Conservation (phyloP, 306 rosid species). For the Spatholobus suberectus region DNA sequence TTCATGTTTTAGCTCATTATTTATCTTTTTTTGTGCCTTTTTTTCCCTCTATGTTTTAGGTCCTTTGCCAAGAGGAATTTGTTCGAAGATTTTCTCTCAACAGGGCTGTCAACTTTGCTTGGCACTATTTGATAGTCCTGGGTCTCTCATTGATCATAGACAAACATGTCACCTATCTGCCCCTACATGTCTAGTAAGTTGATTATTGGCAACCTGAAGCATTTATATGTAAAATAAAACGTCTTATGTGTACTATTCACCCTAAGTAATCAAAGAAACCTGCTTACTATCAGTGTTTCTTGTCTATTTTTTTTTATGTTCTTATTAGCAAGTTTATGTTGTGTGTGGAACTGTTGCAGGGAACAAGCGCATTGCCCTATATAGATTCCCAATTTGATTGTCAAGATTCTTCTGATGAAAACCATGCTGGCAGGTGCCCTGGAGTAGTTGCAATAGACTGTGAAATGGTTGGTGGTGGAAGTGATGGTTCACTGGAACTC, state of each 20-base stretch:
- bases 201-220: conserved; percentile 15
- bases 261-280: conserved; percentile 21
- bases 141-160: conserved; percentile 62
- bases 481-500: conserved; percentile 81
- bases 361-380: conserved; percentile 41
- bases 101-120: conserved; percentile 77
- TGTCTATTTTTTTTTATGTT: conserved; percentile 24
- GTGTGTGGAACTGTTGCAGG: conserved; percentile 59
- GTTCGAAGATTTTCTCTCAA: conserved; percentile 57
- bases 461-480: conserved; percentile 94
- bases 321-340: conserved; percentile 25
- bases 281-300: conserved; percentile 11
- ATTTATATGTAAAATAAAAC: not conserved
- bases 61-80: conserved; percentile 62
- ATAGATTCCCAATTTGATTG: conserved; percentile 37
- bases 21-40: conserved; percentile 33
- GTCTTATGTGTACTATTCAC: not conserved
- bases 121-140: conserved; percentile 51
- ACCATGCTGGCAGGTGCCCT: conserved; percentile 33
- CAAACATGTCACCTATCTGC: conserved; percentile 54
- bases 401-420: conserved; percentile 43
- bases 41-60: conserved; percentile 52
- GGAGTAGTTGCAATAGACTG: conserved; percentile 78
- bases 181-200: conserved; percentile 63
- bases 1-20: conserved; percentile 5